Percentiles rank a stretch among this genome's conserved stretches.
phyloP scores from a whole-genome alignment of 345 rosid species.

The Brassica napus region DNA sequence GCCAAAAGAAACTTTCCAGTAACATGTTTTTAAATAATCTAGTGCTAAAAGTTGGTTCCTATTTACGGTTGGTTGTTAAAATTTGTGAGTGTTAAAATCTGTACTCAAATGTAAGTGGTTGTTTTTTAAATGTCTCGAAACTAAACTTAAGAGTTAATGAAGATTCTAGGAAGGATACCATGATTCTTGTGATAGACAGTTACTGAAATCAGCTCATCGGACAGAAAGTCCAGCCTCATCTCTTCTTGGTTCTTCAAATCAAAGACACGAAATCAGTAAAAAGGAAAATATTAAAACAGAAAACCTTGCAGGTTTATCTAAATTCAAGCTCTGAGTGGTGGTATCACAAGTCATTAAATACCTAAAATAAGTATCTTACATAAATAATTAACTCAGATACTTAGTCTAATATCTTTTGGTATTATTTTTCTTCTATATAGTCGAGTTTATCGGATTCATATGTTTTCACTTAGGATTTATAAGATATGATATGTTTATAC shows the following conservation, averaged over 20 bases:
- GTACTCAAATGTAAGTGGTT: neutral
- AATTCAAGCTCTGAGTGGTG: no score
- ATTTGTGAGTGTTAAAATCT: neutral
- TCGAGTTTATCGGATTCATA: no score
- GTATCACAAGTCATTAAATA: no score
- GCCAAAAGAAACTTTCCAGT: neutral
- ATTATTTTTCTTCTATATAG: no score
- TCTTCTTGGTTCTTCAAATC: slow-evolving; percentile 82
- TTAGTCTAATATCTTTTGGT: no score
- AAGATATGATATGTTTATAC: no score
- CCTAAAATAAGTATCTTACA: no score
- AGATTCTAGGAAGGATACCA: slow-evolving; percentile 53
- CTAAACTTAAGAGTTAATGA: neutral
- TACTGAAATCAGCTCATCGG: slow-evolving; percentile 46
- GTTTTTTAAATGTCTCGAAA: neutral
- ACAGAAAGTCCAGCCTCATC: slow-evolving; percentile 81
- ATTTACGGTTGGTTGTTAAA: neutral
- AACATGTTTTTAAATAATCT: neutral
- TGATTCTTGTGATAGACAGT: slow-evolving; percentile 87
- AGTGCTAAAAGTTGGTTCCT: neutral
- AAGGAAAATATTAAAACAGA: slow-evolving; percentile 1
- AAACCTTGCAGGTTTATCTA: neutral
- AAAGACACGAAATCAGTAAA: neutral
- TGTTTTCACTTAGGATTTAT: no score
- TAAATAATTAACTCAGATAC: no score